Conservation (phyloP, 192 early-diverging fungal genomes). For the Mortierella claussenii region DNA sequence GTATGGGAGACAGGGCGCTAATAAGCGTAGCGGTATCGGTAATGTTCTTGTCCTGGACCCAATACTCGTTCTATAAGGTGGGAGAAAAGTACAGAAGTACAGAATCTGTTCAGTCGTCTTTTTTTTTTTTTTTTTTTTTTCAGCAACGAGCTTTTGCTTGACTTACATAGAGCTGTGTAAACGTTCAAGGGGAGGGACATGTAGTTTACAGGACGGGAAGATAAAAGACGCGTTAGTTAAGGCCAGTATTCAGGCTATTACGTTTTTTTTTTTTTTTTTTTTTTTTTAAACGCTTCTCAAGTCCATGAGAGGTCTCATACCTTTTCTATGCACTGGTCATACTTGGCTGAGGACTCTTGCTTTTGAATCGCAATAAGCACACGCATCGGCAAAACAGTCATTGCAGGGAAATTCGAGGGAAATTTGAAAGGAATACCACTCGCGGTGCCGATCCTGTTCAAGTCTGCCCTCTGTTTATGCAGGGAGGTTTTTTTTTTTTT, state of each 20-base stretch:
- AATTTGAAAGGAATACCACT: slow-evolving; percentile 27
- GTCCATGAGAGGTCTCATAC: slow-evolving; percentile 2
- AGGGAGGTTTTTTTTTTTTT: too few relatives aligned
- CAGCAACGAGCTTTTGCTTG: too few relatives aligned
- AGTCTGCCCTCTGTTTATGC: slow-evolving; percentile 16
- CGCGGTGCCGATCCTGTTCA: slow-evolving; percentile 1
- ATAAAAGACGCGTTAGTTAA: neutral
- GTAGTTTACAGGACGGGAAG: neutral
- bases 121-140: neutral
- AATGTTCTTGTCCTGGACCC: slow-evolving; percentile 23
- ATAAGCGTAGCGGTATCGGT: slow-evolving; percentile 13
- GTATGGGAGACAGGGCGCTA: slow-evolving; percentile 8
- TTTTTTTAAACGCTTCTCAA: neutral
- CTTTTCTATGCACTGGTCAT: slow-evolving; percentile 33
- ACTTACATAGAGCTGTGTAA: slow-evolving; percentile 27
- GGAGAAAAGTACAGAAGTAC: neutral
- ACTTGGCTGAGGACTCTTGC: slow-evolving; percentile 24
- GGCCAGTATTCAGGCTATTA: neutral
- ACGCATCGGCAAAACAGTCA: slow-evolving; percentile 26
- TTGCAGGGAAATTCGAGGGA: slow-evolving; percentile 18
- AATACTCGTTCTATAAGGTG: slow-evolving; percentile 30
- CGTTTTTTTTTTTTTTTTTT: neutral
- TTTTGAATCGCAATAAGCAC: slow-evolving; percentile 31
- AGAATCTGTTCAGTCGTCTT: neutral
- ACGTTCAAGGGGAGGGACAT: neutral